phyloP scores from a whole-genome alignment of 306 rosid species.

The Rubus idaeus region DNA sequence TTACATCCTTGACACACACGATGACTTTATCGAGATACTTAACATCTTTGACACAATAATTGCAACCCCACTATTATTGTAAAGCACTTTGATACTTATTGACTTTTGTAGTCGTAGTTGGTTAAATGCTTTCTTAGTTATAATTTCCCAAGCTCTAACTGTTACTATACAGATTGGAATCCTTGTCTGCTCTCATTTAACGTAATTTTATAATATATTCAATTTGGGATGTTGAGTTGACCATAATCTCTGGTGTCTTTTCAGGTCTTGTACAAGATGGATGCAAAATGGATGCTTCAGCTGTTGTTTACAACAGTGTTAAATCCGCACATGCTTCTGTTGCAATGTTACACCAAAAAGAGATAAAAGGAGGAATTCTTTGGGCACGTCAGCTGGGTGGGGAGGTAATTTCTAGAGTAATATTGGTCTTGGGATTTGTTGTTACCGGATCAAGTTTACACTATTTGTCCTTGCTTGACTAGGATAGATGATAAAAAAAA shows the following conservation, averaged over 20 bases:
- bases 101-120: neutral
- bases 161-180: neutral
- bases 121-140: too few species aligned
- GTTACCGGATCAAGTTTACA: neutral
- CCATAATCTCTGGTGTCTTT: conserved; percentile 25
- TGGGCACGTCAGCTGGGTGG: conserved; percentile 99
- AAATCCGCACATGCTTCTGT: conserved; percentile 89
- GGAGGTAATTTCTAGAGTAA: conserved; percentile 49
- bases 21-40: neutral
- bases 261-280: conserved; percentile 93
- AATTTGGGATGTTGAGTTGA: conserved; percentile 12
- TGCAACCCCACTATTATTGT: neutral
- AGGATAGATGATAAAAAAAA: neutral
- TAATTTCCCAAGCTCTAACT: neutral
- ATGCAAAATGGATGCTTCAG: conserved; percentile 78
- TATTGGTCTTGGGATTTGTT: neutral
- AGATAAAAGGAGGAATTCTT: conserved; percentile 62
- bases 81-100: neutral
- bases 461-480: neutral
- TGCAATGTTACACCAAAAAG: conserved; percentile 62
- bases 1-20: neutral
- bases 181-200: neutral
- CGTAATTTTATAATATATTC: neutral
- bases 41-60: neutral
- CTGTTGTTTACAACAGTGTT: conserved; percentile 86